Evolutionary conservation across 2,329 filamentous ascomycete genomes (phyloP).

Genomic region (Cladorrhinum sp.): DNA sequence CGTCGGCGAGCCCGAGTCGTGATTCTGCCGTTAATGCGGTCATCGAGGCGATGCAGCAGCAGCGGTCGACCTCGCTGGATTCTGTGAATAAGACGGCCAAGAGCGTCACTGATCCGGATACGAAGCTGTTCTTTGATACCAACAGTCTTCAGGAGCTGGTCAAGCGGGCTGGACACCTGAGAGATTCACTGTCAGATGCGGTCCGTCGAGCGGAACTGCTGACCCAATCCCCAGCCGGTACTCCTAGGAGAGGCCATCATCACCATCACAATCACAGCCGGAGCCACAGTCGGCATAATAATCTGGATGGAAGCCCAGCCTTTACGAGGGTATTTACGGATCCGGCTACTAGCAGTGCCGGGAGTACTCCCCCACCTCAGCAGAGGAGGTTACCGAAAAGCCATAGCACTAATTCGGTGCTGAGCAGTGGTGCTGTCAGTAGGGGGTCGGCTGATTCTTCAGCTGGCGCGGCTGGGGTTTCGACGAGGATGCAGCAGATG

Average conservation of each 20-base stretch:
- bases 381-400: constrained; percentile 50
- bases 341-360: constrained; percentile 45
- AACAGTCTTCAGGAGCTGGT: constrained; percentile 66
- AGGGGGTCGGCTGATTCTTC: constrained; percentile 47
- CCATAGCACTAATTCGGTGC: constrained; percentile 52
- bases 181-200: constrained; percentile 57
- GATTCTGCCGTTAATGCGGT: constrained; percentile 53
- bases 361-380: constrained; percentile 31
- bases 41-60: constrained; percentile 61
- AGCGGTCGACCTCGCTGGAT: constrained; percentile 45
- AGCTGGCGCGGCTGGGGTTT: neutral
- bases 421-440: constrained; percentile 32
- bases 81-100: constrained; percentile 36
- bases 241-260: constrained; percentile 42
- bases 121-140: constrained; percentile 64
- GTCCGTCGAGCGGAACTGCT: constrained; percentile 58
- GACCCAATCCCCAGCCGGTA: constrained; percentile 53
- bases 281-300: constrained; percentile 39
- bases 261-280: neutral
- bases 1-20: constrained; percentile 29
- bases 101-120: constrained; percentile 39
- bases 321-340: constrained; percentile 66
- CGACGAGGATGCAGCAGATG: constrained; percentile 55
- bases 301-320: constrained; percentile 58
- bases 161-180: constrained; percentile 58